Percentiles rank a stretch among this genome's conserved stretches.
phyloP scores from a whole-genome alignment of 495 filamentous ascomycete genomes.

The Lichenothelia convexa region DNA sequence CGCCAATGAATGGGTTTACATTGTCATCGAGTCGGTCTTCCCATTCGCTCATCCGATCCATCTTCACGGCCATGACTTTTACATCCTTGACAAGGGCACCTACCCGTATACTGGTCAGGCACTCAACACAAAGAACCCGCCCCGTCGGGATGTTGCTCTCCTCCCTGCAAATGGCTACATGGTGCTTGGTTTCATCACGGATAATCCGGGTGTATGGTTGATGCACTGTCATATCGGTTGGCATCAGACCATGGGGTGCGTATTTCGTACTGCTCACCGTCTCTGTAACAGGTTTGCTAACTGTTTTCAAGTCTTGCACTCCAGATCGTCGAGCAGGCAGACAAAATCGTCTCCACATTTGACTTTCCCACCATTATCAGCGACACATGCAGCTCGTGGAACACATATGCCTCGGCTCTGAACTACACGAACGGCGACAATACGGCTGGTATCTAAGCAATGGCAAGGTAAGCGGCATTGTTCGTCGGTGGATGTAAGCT shows the following conservation, averaged over 20 bases:
- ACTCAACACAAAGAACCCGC: conserved; percentile 14
- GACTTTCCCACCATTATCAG: conserved; percentile 8
- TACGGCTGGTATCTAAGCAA: too few species aligned
- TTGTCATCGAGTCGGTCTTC: conserved; percentile 18
- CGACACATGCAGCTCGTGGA: conserved; percentile 9
- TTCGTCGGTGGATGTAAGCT: too few species aligned
- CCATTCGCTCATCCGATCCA: conserved; percentile 17
- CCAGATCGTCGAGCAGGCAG: conserved; percentile 19
- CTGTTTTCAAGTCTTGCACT: conserved; percentile 23
- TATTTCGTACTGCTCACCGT: background rate
- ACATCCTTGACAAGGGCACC: conserved; percentile 10
- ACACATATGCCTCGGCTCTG: conserved; percentile 11
- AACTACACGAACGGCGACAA: too few species aligned
- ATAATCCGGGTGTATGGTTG: conserved; percentile 19
- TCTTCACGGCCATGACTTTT: conserved; percentile 20
- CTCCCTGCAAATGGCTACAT: conserved; percentile 13
- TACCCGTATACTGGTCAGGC: conserved; percentile 6
- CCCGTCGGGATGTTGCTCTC: conserved; percentile 15
- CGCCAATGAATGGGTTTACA: conserved; percentile 19
- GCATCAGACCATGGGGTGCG: conserved; percentile 7
- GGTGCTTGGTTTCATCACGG: conserved; percentile 15
- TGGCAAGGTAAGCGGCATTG: too few species aligned
- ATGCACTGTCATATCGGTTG: conserved; percentile 21
- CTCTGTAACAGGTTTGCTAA: background rate
- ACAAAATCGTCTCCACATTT: conserved; percentile 9